Conservation (phyloP, 2,329 filamentous ascomycete species). For the Monosporascus sp. region DNA sequence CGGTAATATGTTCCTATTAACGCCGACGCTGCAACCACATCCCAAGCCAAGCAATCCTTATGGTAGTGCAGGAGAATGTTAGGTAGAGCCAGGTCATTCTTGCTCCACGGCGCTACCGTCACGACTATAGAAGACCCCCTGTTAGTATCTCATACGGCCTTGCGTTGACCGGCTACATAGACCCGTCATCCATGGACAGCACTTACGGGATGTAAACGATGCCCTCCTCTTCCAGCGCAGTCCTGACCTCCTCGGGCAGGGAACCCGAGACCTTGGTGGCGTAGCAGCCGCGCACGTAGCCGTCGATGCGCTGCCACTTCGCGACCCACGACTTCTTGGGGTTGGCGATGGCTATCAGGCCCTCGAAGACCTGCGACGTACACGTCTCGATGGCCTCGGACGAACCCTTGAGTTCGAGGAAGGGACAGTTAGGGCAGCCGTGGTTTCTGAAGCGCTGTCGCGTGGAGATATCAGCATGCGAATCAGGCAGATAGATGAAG, state of each 20-base stretch:
- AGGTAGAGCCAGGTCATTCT: conserved; percentile 7
- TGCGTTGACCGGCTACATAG: not conserved
- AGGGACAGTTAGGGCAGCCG: conserved; percentile 95
- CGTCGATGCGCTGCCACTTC: conserved; percentile 89
- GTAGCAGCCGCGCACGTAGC: conserved; percentile 84
- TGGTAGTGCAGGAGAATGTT: not conserved
- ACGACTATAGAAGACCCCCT: conserved; percentile 8
- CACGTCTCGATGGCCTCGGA: conserved; percentile 82
- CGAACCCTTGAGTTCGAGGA: conserved; percentile 76
- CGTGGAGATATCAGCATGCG: not conserved
- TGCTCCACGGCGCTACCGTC: conserved; percentile 16
- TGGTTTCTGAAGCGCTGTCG: conserved; percentile 72
- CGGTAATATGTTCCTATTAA: not conserved
- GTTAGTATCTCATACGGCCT: conserved; percentile 2
- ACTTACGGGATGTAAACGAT: conserved; percentile 62
- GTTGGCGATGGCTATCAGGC: conserved; percentile 77
- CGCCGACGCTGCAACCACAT: not conserved
- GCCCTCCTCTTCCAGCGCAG: conserved; percentile 56
- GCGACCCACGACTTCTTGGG: conserved; percentile 88
- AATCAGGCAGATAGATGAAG: no score
- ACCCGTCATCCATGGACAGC: not conserved
- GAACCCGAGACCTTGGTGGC: conserved; percentile 90
- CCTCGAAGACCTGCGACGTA: conserved; percentile 95
- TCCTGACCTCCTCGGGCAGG: conserved; percentile 59
- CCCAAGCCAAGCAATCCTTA: not conserved